Evolutionary conservation across 2,329 filamentous ascomycete genomes (phyloP), one percentile per base, ranked within the genome.

Genomic region (Aspergillus sp.): DNA sequence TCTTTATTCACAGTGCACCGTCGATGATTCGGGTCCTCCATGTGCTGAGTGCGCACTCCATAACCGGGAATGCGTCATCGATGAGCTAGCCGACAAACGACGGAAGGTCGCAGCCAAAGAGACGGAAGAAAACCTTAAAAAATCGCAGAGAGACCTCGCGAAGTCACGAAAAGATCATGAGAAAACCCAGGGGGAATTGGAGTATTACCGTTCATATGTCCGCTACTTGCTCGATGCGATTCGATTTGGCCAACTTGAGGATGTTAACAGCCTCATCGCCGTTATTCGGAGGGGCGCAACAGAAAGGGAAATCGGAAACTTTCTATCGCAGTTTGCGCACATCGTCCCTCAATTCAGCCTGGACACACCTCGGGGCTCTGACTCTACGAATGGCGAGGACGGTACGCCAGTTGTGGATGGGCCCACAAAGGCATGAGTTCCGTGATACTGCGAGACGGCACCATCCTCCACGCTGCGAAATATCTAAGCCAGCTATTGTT

Each of bases 1-100:
- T 4, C 12, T 24, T 44, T 51, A 12, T 24, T 56, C 23, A 52
- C 56, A 74, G 72, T 74, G 72, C 58, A 70, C 63, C 57, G 65
- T 64, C 6, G 60, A 63, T 46, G 59, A 53, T 8, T 64, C 64
- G 21, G 66, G 64, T 4, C 57, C 47, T 12, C 71, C 72, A 21
- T 75, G 73, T 51, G 55, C 66, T 14, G 72, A 75, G 69, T 75
- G 73, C 49, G 46, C 62, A 17, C 55, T 67, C 8, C 73, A 75
- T 56, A 58, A 58, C 35, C 68, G 73, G 37, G 65, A 69, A 15
- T 75, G 73, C 53, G 17, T 72, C 39, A 68, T 72, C 62, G 69
- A 75, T 53, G 68, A 73, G 57, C 51, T 53, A 50, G 64, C 69
- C 53, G 73, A 75, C 56, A 74, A 66, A 60, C 73, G 73, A 15